Percentiles rank a stretch among this genome's conserved stretches.
phyloP scores from a whole-genome alignment of 176 grass and related monocot species.

The Ensete glaucum region DNA sequence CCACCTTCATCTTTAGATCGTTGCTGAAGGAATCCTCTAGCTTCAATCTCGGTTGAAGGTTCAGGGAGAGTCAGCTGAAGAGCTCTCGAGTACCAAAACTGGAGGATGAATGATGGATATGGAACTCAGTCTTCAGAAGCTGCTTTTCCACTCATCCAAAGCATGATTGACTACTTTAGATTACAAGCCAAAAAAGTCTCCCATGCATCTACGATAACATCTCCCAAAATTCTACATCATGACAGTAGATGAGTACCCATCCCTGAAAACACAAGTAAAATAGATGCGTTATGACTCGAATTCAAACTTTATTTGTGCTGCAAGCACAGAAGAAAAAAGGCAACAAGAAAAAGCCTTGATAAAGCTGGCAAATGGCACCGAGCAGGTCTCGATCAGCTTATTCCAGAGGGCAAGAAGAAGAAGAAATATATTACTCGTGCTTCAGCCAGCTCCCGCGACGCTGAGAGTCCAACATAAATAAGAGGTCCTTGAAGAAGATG shows the following conservation, averaged over 20 bases:
- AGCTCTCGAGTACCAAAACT: neutral
- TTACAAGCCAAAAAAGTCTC: neutral
- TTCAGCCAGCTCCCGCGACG: neutral
- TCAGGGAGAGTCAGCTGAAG: neutral
- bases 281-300: neutral
- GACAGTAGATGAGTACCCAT: too few species aligned
- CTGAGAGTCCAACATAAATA: neutral
- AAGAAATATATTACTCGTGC: neutral
- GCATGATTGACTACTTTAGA: neutral
- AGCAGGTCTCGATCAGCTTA: neutral
- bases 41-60: neutral
- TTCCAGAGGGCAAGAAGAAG: neutral
- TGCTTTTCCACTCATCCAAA: neutral
- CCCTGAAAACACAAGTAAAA: neutral
- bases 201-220: too few species aligned
- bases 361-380: neutral
- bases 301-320: neutral
- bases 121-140: neutral
- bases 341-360: neutral
- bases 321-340: neutral
- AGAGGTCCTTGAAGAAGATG: neutral
- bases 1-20: neutral
- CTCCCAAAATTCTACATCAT: too few species aligned
- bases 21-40: constrained; percentile 4
- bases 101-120: neutral